These are phyloP conservation scores for Singerocomus rubriflavus DNA, from an alignment of 1,284 basidiomycete genomes.

Conservation along the genomic window DNA sequence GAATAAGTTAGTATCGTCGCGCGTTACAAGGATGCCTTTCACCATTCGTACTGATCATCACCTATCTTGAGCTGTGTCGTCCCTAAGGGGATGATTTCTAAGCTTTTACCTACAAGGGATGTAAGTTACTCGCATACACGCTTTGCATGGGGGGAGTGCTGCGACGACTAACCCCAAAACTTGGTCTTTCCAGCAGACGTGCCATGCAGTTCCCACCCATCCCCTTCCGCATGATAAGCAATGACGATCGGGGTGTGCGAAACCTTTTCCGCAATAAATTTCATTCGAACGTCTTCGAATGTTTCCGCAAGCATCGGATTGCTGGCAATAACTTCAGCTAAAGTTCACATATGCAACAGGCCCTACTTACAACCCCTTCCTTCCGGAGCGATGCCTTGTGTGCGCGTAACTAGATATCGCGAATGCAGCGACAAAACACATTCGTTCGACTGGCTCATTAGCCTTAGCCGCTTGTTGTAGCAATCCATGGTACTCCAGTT, in stretches of 20 bases:
- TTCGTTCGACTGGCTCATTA: constrained; percentile 67
- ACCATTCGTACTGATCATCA: constrained; percentile 68
- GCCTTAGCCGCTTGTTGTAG: constrained; percentile 62
- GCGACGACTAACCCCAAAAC: constrained; percentile 71
- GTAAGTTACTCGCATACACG: constrained; percentile 12
- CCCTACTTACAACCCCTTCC: constrained; percentile 79
- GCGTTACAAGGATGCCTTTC: constrained; percentile 13
- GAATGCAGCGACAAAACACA: constrained; percentile 79
- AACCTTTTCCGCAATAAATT: constrained; percentile 87
- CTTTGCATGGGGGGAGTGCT: constrained; percentile 13
- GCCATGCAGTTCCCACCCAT: constrained; percentile 69
- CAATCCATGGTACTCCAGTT: constrained; percentile 76
- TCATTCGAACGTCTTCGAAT: constrained; percentile 77
- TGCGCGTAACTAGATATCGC: constrained; percentile 83
- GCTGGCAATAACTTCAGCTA: constrained; percentile 37
- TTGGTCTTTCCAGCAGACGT: constrained; percentile 80
- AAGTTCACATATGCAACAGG: constrained; percentile 2
- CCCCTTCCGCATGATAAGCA: constrained; percentile 80
- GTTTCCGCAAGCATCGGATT: constrained; percentile 90
- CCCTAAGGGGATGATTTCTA: constrained; percentile 80
- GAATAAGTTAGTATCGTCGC: constrained; percentile 4
- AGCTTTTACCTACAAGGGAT: constrained; percentile 62
- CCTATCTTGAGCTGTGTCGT: constrained; percentile 63
- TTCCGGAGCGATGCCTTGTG: constrained; percentile 72
- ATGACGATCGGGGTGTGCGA: constrained; percentile 82